phyloP scores from a whole-genome alignment of 1,284 basidiomycete species.

The Polyporus tsugae region DNA sequence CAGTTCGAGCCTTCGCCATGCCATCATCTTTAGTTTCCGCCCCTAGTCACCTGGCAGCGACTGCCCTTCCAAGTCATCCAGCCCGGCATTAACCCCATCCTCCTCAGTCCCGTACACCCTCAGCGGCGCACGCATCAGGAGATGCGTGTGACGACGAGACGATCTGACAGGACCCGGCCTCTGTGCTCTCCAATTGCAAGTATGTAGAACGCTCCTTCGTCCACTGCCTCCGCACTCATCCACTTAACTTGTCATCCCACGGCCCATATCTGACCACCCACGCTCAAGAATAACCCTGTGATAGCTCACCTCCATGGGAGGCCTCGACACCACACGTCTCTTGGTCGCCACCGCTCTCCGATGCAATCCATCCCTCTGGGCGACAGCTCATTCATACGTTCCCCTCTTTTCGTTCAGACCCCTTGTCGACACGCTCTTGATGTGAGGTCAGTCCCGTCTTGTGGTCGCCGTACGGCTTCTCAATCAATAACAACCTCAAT shows the following conservation, averaged over 20 bases:
- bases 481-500: not conserved
- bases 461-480: not conserved
- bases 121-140: not conserved
- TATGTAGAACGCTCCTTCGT: not conserved
- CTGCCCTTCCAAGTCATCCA: too few relatives aligned
- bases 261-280: conserved; percentile 1
- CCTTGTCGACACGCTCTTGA: not conserved
- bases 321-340: not conserved
- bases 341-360: not conserved
- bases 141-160: not conserved
- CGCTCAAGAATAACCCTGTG: conserved; percentile 6
- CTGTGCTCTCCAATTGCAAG: not conserved
- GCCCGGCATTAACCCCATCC: not conserved
- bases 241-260: not conserved
- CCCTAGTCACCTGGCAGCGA: too few relatives aligned
- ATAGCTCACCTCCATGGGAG: not conserved
- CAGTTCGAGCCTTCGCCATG: too few relatives aligned
- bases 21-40: too few relatives aligned
- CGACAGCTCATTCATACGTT: not conserved
- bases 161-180: not conserved
- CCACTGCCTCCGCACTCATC: not conserved
- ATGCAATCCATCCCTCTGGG: not conserved
- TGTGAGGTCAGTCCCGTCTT: not conserved
- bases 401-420: conserved; percentile 3
- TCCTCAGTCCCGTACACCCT: not conserved